phyloP scores from a whole-genome alignment of 192 early-diverging fungal species.

The Funneliformis mosseae region DNA sequence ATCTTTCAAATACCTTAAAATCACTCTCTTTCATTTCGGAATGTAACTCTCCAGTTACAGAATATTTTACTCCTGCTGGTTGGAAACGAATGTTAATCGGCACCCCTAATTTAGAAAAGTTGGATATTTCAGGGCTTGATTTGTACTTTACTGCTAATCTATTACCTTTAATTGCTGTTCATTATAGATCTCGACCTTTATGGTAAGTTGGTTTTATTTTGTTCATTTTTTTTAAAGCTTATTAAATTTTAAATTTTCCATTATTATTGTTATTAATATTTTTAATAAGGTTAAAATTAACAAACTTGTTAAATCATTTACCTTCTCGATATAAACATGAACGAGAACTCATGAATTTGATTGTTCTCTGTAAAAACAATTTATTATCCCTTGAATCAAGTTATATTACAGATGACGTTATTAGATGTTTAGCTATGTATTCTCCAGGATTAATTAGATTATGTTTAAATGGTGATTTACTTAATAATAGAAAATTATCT shows the following conservation, averaged over 20 bases:
- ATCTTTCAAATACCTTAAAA: constrained; percentile 4
- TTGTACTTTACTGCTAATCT: not conserved
- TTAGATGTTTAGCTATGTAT: not conserved
- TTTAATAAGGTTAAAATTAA: constrained; percentile 13
- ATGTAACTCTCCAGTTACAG: not conserved
- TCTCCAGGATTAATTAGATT: constrained; percentile 5
- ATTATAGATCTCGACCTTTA: constrained; percentile 2
- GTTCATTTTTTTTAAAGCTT: not conserved
- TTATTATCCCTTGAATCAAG: constrained; percentile 1
- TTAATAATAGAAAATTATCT: not conserved
- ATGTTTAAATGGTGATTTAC: constrained; percentile 1
- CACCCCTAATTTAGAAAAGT: constrained; percentile 12
- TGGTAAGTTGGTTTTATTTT: not conserved
- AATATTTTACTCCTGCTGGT: not conserved
- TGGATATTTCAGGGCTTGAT: constrained; percentile 1
- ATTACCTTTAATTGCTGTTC: constrained; percentile 1
- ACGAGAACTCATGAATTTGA: constrained; percentile 14
- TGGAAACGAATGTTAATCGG: not conserved
- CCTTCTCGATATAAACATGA: not conserved
- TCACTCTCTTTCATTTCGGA: constrained; percentile 1
- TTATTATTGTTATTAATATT: not conserved
- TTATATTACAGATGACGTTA: not conserved
- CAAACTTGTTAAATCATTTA: constrained; percentile 1
- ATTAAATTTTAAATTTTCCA: not conserved
- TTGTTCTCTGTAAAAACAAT: constrained; percentile 6